A percentile compares a stretch with the other conserved stretches of the same genome.
Evolutionary conservation across 306 rosid species (phyloP).

Genomic region (Gleditsia sinensis): DNA sequence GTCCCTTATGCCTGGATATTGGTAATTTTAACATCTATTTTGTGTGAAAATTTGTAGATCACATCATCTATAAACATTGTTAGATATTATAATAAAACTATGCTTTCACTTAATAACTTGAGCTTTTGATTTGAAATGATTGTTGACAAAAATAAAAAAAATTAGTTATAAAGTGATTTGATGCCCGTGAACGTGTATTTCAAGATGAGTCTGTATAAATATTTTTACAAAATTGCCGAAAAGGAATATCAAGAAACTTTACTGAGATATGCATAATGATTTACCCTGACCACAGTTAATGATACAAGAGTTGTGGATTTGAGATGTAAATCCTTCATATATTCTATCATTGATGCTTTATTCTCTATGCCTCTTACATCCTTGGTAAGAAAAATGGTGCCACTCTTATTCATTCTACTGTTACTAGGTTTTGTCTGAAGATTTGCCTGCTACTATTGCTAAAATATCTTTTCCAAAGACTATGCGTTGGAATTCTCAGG

Average conservation of each 20-base stretch:
- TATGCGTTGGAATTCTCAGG: conserved; percentile 98
- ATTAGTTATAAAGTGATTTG: not conserved
- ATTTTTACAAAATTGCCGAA: not conserved
- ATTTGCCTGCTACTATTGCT: conserved; percentile 67
- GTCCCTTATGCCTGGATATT: not conserved
- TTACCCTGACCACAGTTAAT: too few relatives aligned
- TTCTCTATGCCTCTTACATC: conserved; percentile 16
- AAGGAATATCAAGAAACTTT: conserved; percentile 5
- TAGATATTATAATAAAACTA: too few relatives aligned
- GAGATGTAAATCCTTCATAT: conserved; percentile 1
- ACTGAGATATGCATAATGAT: not conserved
- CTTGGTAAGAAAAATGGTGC: not conserved
- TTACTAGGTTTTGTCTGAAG: conserved; percentile 79
- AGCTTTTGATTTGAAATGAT: too few relatives aligned
- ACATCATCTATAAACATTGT: not conserved
- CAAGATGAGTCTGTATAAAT: not conserved
- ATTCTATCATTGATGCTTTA: conserved; percentile 23
- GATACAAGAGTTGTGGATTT: not conserved
- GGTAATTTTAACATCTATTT: not conserved
- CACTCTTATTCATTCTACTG: conserved; percentile 29
- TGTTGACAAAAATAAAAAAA: too few relatives aligned
- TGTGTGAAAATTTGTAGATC: not conserved
- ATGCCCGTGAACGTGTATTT: not conserved
- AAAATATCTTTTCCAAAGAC: conserved; percentile 90
- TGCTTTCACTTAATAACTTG: too few relatives aligned